These are phyloP conservation scores for Pseudozyma sp. DNA, from an alignment of 1,284 basidiomycete genomes.

Conservation along the genomic window DNA sequence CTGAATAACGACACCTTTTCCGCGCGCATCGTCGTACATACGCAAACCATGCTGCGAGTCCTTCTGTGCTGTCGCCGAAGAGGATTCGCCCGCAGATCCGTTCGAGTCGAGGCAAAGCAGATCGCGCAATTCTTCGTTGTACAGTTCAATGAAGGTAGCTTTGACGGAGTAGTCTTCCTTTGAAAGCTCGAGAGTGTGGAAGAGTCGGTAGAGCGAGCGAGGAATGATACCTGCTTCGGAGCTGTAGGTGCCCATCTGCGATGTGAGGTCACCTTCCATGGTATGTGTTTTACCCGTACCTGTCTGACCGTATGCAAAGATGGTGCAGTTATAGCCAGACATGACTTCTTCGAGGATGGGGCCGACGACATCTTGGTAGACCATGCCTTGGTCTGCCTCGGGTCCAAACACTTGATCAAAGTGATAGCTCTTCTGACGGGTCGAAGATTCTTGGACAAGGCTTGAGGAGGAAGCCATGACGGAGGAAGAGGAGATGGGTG, in stretches of 20 bases:
- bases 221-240: constrained; percentile 95
- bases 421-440: constrained; percentile 63
- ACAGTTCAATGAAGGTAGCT: constrained; percentile 95
- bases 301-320: constrained; percentile 99
- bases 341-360: constrained; percentile 94
- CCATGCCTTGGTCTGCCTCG: constrained; percentile 93
- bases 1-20: constrained; percentile 85
- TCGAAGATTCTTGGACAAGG: constrained; percentile 41
- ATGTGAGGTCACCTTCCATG: constrained; percentile 68
- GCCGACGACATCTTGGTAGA: constrained; percentile 92
- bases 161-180: constrained; percentile 87
- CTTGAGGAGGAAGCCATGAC: constrained; percentile 25
- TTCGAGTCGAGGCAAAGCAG: constrained; percentile 73
- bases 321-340: constrained; percentile 95
- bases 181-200: constrained; percentile 83
- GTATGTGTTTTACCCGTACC: constrained; percentile 96
- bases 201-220: constrained; percentile 91
- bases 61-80: constrained; percentile 10
- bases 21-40: constrained; percentile 88
- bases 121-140: constrained; percentile 90
- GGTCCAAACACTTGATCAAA: constrained; percentile 81
- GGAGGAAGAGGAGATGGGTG: constrained; percentile 47
- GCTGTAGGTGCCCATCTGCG: constrained; percentile 81
- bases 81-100: constrained; percentile 13
- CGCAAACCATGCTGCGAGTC: constrained; percentile 39